Base-by-base conservation (phyloP, 2,329 filamentous ascomycete genomes). In the Aspergillus sp. region DNA sequence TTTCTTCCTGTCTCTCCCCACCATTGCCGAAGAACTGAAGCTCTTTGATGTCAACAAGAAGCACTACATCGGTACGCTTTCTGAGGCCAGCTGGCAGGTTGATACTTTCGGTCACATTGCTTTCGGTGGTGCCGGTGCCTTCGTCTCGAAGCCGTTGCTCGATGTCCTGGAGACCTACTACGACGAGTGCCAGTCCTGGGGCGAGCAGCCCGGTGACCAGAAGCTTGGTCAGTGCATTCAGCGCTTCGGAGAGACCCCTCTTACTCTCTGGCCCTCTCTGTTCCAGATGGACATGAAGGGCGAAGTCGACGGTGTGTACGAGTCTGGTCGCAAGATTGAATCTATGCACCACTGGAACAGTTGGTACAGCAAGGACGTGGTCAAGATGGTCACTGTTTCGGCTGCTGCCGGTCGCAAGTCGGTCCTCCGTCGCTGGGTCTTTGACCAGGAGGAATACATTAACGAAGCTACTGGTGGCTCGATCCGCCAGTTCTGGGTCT, bases 261-360 rank as follows among this genome's bases (percentile, higher is more conserved):
- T 72, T 41, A 72, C 69, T 10, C 56, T 66, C 33, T 72, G 69
- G 69, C 64, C 67, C 43, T 67, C 69, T 25, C 59, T 72, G 37
- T 70, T 64, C 58, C 70, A 72, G 59, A 71, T 72, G 69, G 70
- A 72, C 48, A 65, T 73, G 62, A 64, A 61, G 43, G 69, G 68
- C 23, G 64, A 64, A 12, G 62, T 68, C 7, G 68, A 71, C 41
- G 70, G 70, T 52, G 58, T 73, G 12, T 72, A 69, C 49, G 70
- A 73, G 50, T 72, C 69, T 13, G 70, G 70, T 23, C 62, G 66
- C 37, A 65, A 61, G 56, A 70, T 73, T n/a, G 64, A 71, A 47
- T 66, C 67, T 39, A 59, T 72, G 45, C 70, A 73, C 56, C 70
- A 73, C 55, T 72, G 69, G 69, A 67, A 64, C 55, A 69, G 65